Conservation (phyloP, 2,329 filamentous ascomycete genomes). For the Scleromitrula shiraiana region DNA sequence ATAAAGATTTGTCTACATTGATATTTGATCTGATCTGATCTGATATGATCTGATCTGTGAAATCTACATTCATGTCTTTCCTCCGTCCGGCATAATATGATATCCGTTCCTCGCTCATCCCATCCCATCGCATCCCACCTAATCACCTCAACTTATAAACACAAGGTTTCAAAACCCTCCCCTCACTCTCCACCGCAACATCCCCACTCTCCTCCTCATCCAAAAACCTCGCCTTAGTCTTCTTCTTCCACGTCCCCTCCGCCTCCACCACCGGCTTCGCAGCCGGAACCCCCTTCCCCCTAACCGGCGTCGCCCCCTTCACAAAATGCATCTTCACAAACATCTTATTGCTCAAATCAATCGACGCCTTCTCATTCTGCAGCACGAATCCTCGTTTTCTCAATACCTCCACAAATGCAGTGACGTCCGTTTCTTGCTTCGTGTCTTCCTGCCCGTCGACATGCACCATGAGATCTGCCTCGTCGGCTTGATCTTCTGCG, state of each 20-base stretch:
- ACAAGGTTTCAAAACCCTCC: constrained; percentile 75
- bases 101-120: no score
- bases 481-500: constrained; percentile 39
- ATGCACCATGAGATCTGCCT: constrained; percentile 55
- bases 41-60: not conserved
- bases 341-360: constrained; percentile 92
- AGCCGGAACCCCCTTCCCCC: constrained; percentile 61
- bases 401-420: constrained; percentile 78
- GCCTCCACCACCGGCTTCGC: constrained; percentile 38
- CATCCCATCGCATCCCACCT: no score
- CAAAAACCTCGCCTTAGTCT: constrained; percentile 71
- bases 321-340: constrained; percentile 96
- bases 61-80: not conserved
- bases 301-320: constrained; percentile 67
- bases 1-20: not conserved
- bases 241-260: constrained; percentile 55
- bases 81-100: no score
- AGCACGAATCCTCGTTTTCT: constrained; percentile 77
- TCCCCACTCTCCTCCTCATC: constrained; percentile 52
- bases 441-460: constrained; percentile 60
- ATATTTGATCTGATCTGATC: not conserved
- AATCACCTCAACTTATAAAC: constrained; percentile 74
- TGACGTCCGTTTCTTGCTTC: constrained; percentile 73
- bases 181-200: constrained; percentile 58
- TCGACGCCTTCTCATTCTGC: constrained; percentile 51